These are phyloP conservation scores for Mortierella claussenii DNA, from an alignment of 192 early-diverging fungal genomes.

Conservation along the genomic window DNA sequence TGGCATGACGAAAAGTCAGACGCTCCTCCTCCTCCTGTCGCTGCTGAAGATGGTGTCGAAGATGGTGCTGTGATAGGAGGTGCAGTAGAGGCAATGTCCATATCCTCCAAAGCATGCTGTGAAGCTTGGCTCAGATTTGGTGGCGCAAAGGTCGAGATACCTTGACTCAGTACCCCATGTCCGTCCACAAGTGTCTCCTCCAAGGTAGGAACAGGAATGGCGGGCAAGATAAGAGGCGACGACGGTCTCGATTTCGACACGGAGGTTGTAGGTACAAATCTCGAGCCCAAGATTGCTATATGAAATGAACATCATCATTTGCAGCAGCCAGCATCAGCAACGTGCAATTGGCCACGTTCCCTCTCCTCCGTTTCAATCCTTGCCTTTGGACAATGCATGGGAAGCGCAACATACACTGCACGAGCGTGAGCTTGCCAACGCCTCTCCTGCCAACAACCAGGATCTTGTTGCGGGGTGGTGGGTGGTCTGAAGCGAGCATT, in stretches of 20 bases:
- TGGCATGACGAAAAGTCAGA: not conserved
- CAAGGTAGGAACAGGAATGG: conserved; percentile 42
- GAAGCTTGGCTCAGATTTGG: conserved; percentile 25
- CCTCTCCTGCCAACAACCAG: conserved; percentile 64
- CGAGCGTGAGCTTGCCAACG: conserved; percentile 59
- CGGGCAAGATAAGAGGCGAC: conserved; percentile 45
- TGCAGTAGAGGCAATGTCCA: not conserved
- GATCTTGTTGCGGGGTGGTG: conserved; percentile 64
- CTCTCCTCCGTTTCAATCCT: no score
- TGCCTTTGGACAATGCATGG: not conserved
- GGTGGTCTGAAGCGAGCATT: conserved; percentile 19
- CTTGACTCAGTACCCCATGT: not conserved
- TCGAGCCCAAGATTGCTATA: conserved; percentile 52
- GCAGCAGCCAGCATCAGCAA: no score
- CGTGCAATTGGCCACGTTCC: no score
- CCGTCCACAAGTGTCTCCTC: conserved; percentile 29
- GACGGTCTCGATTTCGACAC: conserved; percentile 42
- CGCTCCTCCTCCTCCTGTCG: not conserved
- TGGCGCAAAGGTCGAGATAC: conserved; percentile 22
- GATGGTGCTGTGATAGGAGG: not conserved
- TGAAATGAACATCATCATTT: no score
- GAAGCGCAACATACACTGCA: conserved; percentile 58
- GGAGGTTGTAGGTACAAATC: conserved; percentile 46
- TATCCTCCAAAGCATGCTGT: not conserved
- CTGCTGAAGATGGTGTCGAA: not conserved